Conservation (phyloP, 23 red algal species). For the Gracilariopsis chorda region DNA sequence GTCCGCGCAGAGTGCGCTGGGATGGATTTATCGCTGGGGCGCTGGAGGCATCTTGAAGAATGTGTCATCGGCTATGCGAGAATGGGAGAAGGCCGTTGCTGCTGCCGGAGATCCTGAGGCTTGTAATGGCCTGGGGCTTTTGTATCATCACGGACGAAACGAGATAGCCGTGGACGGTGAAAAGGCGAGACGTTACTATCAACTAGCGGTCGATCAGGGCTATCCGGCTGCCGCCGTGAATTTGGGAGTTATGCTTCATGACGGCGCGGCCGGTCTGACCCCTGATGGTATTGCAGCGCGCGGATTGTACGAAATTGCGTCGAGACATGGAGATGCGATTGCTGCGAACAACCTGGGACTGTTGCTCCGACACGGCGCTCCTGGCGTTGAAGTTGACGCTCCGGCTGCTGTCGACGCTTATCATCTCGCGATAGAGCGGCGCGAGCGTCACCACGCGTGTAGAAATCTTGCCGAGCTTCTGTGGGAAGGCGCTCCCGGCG, state of each 20-base stretch:
- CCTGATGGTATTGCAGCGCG: slow-evolving; percentile 15
- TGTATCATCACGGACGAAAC: slow-evolving; percentile 56
- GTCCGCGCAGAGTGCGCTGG: slow-evolving; percentile 51
- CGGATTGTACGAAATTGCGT: slow-evolving; percentile 48
- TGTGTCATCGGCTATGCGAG: neutral
- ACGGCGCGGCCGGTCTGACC: slow-evolving; percentile 26
- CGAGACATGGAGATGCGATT: slow-evolving; percentile 32
- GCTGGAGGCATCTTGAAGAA: slow-evolving; percentile 46
- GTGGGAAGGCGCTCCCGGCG: slow-evolving; percentile 45
- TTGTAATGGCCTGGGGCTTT: slow-evolving; percentile 42
- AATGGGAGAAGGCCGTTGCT: slow-evolving; percentile 32
- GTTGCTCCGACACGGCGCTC: slow-evolving; percentile 36
- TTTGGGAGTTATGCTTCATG: slow-evolving; percentile 59
- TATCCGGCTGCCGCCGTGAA: slow-evolving; percentile 56
- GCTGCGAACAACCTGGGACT: slow-evolving; percentile 58
- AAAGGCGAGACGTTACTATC: slow-evolving; percentile 20
- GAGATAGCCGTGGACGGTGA: slow-evolving; percentile 9
- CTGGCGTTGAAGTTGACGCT: slow-evolving; percentile 18
- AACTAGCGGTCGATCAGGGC: slow-evolving; percentile 48
- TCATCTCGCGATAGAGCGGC: slow-evolving; percentile 31
- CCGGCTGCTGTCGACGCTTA: neutral
- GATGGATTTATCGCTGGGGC: slow-evolving; percentile 59
- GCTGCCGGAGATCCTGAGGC: slow-evolving; percentile 21
- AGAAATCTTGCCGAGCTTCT: slow-evolving; percentile 52
- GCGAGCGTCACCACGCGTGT: slow-evolving; percentile 56